Evolutionary conservation across 2,329 filamentous ascomycete species (phyloP).

Genomic region (Clonostachys byssicola): DNA sequence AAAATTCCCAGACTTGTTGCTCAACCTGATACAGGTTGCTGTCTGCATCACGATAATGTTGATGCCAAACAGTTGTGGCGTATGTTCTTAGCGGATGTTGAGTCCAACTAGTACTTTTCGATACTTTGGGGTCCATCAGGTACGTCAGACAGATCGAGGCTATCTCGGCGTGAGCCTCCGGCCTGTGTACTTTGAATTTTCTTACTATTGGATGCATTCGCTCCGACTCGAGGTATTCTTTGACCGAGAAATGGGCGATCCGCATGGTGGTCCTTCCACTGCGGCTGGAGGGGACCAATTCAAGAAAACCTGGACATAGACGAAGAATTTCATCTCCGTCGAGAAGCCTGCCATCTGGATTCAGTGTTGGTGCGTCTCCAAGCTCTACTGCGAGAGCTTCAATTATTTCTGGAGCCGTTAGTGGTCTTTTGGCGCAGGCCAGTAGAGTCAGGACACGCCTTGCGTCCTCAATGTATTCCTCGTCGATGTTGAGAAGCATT

Average conservation of each 20-base stretch:
- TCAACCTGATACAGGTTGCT: too few species aligned
- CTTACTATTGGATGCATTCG: neutral
- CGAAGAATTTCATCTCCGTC: conserved; percentile 1
- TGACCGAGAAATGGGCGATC: conserved; percentile 6
- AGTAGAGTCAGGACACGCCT: too few species aligned
- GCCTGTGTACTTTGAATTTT: neutral
- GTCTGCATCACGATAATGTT: too few species aligned
- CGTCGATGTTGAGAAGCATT: too few species aligned
- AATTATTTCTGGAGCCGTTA: too few species aligned
- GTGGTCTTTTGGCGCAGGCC: too few species aligned
- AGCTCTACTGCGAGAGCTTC: too few species aligned
- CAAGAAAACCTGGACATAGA: conserved; percentile 5
- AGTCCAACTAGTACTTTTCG: too few species aligned
- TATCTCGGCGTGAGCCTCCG: neutral
- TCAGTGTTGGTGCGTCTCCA: conserved; percentile 2
- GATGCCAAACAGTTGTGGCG: too few species aligned
- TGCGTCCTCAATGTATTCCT: too few species aligned
- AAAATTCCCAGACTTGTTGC: too few species aligned
- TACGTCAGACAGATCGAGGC: conserved; percentile 1
- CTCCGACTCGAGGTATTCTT: conserved; percentile 7
- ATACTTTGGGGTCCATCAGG: neutral
- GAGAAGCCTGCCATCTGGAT: conserved; percentile 3
- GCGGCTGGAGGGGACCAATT: neutral
- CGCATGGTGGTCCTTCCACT: neutral
- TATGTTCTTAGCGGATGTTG: too few species aligned